Evolutionary conservation across 2,329 filamentous ascomycete species (phyloP), one percentile per base, ranked within the genome.

Genomic region (Cryphonectria naterciae): DNA sequence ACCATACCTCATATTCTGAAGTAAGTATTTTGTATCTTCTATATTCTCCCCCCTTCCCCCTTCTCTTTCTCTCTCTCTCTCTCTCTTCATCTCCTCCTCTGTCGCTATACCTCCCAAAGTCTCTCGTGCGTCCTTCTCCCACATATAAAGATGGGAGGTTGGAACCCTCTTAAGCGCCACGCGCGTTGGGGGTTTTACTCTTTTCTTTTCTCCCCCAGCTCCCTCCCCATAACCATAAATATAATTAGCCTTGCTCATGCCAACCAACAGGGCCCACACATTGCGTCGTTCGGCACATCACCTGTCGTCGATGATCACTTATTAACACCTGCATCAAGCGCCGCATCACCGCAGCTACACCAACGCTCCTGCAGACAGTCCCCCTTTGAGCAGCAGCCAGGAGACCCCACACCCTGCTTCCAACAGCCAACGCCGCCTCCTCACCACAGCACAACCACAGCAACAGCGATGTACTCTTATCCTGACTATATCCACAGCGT

Each of bases 261-360:
- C 54, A 41, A 62, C 75, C 75, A 64, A 71, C 74, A 80, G 75
- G 77, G 81, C n/a, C 78, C 80, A 58, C 74, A 80, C 74, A 76
- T 81, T 19, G 78, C 80, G 56, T 78, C 79, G 22, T 82, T 81
- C 76, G 80, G 78, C 77, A 77, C 79, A 67, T 80, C 80, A 64
- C 75, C 81, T 19, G 41, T 71, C 28, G 43, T 72, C n/a, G 68
- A 72, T 49, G 69, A 75, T 75, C 73, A 77, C 74, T 79, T 87
- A 69, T 78, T 86, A 65, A 87, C 86, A n/a, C 86, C 86, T 37
- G 82, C 83, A n/a, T 87, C 86, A 63, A 80, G 80, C 64, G 80
- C 81, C 69, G 82, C 79, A 39, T 88, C 86, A 43, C 86, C 86
- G 68, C 83, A 83, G 65, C 74, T 86, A 60, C 80, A 82, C 68